phyloP scores from a whole-genome alignment of 202 grass and related monocot genomes.

The Eragrostis tef region DNA sequence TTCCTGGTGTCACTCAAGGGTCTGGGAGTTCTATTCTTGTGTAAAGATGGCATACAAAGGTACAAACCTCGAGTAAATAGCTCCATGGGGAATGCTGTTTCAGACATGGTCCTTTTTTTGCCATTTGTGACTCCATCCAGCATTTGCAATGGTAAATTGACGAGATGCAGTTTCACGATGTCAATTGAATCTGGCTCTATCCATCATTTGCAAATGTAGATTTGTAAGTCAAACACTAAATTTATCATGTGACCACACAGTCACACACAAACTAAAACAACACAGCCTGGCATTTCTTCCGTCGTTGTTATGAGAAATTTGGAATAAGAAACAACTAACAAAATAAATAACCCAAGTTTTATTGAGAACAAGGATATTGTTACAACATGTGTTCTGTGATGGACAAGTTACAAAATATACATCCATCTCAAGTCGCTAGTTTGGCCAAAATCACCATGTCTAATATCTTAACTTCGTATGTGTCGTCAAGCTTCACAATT shows the following conservation, averaged over 20 bases:
- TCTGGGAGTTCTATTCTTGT: background rate
- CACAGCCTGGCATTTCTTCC: too few species aligned
- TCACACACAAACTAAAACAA: too few species aligned
- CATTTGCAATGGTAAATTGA: background rate
- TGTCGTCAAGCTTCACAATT: conserved; percentile 92
- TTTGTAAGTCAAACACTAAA: too few species aligned
- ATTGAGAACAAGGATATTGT: conserved; percentile 37
- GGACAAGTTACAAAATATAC: conserved; percentile 52
- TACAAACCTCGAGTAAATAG: conserved; percentile 30
- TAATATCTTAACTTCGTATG: conserved; percentile 95
- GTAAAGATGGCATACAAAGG: conserved; percentile 48
- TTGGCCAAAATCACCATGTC: conserved; percentile 95
- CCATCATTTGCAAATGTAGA: background rate
- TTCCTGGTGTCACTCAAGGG: background rate
- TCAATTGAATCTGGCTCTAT: background rate
- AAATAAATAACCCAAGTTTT: conserved; percentile 33
- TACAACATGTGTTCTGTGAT: conserved; percentile 51
- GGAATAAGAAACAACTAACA: background rate
- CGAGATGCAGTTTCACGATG: background rate
- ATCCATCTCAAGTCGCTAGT: conserved; percentile 60
- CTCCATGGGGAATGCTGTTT: background rate
- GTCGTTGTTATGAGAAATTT: background rate
- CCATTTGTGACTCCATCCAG: too few species aligned
- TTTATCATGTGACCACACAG: too few species aligned
- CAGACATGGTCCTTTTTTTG: background rate